A percentile compares a stretch with the other conserved stretches of the same genome.
Evolutionary conservation across 108 stramenopile species (phyloP).

Genomic region (Craspedostauros australis): DNA sequence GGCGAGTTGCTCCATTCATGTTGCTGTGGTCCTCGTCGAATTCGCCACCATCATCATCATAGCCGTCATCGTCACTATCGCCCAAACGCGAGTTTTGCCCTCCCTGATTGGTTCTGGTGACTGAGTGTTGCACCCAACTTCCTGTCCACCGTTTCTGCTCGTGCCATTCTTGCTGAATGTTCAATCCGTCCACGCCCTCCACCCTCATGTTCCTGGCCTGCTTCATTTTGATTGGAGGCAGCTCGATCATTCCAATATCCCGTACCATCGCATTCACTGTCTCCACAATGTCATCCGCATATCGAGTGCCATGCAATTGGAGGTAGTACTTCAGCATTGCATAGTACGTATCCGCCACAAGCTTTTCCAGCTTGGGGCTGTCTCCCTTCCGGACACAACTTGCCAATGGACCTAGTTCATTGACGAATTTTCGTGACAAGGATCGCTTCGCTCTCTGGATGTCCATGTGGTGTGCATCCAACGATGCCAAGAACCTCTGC

Average conservation of each 20-base stretch:
- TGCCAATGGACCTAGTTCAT: conserved; percentile 20
- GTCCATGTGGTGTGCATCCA: conserved; percentile 13
- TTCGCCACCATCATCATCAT: too few species aligned
- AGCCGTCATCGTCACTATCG: too few species aligned
- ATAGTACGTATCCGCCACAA: conserved; percentile 17
- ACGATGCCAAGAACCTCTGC: conserved; percentile 14
- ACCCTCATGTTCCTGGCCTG: conserved; percentile 21
- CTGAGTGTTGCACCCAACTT: neutral
- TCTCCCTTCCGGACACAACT: conserved; percentile 13
- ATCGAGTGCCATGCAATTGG: conserved; percentile 6
- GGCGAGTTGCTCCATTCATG: too few species aligned
- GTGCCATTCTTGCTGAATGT: conserved; percentile 21
- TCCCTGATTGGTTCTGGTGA: too few species aligned
- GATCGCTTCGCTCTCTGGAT: neutral
- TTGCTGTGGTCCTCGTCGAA: too few species aligned
- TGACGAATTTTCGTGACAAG: conserved; percentile 1
- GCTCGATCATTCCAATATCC: conserved; percentile 19
- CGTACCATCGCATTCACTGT: conserved; percentile 14
- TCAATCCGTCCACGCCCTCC: conserved; percentile 13
- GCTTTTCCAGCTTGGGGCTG: conserved; percentile 10
- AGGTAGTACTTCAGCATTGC: conserved; percentile 27
- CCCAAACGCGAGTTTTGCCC: too few species aligned
- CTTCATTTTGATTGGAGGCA: conserved; percentile 19
- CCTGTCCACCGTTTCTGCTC: conserved; percentile 5
- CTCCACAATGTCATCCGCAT: conserved; percentile 1